These are phyloP conservation scores for Boletus coccyginus DNA, from an alignment of 768 basidiomycete species.

Conservation along the genomic window DNA sequence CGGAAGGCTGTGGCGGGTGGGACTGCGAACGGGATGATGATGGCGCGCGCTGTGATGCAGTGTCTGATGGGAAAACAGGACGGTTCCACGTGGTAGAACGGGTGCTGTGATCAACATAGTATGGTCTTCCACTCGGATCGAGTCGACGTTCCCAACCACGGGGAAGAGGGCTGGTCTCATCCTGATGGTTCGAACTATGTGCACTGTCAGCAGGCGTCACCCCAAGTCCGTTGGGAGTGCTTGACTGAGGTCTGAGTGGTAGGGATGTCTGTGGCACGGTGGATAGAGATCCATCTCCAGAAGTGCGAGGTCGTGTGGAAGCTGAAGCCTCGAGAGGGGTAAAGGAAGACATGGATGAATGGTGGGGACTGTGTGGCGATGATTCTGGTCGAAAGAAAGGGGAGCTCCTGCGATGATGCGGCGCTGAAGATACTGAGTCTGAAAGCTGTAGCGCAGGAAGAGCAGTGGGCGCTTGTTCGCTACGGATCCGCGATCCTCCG, in stretches of 20 bases:
- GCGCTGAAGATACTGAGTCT: constrained; percentile 9
- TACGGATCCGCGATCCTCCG: constrained; percentile 19
- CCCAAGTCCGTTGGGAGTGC: constrained; percentile 6
- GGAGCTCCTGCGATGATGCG: constrained; percentile 22
- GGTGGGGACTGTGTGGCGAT: constrained; percentile 14
- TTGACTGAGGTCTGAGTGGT: constrained; percentile 14
- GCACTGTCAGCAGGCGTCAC: background rate
- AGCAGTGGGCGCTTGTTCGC: constrained; percentile 15
- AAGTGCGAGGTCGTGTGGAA: constrained; percentile 13
- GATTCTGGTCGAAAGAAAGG: constrained; percentile 21
- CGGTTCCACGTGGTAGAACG: constrained; percentile 81
- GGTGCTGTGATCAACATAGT: constrained; percentile 87
- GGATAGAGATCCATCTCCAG: constrained; percentile 14
- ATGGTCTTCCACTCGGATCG: constrained; percentile 62
- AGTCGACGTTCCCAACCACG: constrained; percentile 80
- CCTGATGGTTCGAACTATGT: constrained; percentile 40
- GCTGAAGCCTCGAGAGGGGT: constrained; percentile 9
- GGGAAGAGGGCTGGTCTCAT: constrained; percentile 64
- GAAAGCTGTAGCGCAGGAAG: constrained; percentile 16
- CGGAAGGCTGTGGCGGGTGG: constrained; percentile 30
- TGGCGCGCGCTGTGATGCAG: constrained; percentile 15
- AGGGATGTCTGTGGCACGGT: constrained; percentile 9
- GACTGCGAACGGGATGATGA: constrained; percentile 16
- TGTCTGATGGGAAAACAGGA: constrained; percentile 30
- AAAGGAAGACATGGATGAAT: constrained; percentile 22